Conservation (phyloP, 805 yeast genomes). For the Alloascoidea hylecoeti region DNA sequence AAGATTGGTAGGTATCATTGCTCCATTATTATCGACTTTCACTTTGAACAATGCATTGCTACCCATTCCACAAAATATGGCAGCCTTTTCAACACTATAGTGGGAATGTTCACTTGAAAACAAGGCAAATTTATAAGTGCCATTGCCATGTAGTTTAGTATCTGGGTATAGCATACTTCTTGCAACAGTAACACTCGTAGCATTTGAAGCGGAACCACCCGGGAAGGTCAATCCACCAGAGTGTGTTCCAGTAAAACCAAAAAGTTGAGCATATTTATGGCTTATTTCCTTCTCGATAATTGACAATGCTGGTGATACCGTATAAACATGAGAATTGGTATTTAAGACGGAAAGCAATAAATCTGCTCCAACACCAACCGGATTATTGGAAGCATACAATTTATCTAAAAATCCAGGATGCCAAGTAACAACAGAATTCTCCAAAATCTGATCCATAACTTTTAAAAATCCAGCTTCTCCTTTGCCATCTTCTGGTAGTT, state of each 20-base stretch:
- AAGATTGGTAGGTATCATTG: constrained; percentile 35
- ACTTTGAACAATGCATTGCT: constrained; percentile 47
- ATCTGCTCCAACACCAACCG: constrained; percentile 70
- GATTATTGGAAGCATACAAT: constrained; percentile 74
- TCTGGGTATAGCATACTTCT: constrained; percentile 53
- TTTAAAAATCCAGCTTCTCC: constrained; percentile 28
- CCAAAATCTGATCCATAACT: constrained; percentile 40
- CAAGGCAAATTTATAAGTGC: constrained; percentile 41
- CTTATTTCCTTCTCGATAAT: constrained; percentile 60
- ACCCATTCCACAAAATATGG: constrained; percentile 65
- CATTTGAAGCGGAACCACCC: constrained; percentile 82
- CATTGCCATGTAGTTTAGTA: constrained; percentile 50
- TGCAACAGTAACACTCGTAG: constrained; percentile 69
- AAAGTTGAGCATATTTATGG: constrained; percentile 51
- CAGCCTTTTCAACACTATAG: constrained; percentile 72
- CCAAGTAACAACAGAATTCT: constrained; percentile 74
- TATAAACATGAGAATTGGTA: constrained; percentile 77
- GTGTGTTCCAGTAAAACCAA: constrained; percentile 35
- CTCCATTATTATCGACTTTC: constrained; percentile 38
- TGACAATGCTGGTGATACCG: constrained; percentile 72
- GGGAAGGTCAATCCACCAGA: constrained; percentile 79
- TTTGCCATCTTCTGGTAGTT: constrained; percentile 22
- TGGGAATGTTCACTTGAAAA: constrained; percentile 64
- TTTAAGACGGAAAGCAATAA: constrained; percentile 52
- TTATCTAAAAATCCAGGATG: constrained; percentile 78